These are phyloP conservation scores for Rusavskia elegans DNA, from an alignment of 495 filamentous ascomycete genomes.

Conservation along the genomic window DNA sequence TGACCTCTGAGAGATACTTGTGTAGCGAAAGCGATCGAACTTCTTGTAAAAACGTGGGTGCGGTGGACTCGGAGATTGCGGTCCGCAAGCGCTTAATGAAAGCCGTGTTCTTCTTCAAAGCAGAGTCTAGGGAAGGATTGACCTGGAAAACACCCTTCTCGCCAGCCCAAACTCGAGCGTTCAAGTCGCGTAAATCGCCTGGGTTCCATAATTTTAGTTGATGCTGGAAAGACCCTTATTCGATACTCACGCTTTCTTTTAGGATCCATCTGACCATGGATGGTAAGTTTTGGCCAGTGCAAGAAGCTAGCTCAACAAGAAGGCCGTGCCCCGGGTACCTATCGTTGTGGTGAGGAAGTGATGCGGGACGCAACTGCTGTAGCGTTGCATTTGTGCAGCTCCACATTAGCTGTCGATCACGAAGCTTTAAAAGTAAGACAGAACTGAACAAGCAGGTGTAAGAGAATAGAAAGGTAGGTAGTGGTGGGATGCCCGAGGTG, in stretches of 20 bases:
- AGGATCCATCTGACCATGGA: constrained; percentile 50
- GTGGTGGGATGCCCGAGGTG: not conserved
- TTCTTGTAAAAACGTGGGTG: constrained; percentile 76
- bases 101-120: constrained; percentile 96
- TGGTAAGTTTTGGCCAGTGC: not conserved
- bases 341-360: not conserved
- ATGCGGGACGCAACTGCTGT: not conserved
- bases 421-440: not conserved
- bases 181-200: constrained; percentile 85
- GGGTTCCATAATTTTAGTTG: constrained; percentile 4
- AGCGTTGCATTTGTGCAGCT: not conserved
- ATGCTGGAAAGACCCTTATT: constrained; percentile 7
- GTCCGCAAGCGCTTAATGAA: constrained; percentile 96
- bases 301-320: not conserved
- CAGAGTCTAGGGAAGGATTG: constrained; percentile 74
- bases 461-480: not conserved
- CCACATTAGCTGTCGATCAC: not conserved
- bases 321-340: no score
- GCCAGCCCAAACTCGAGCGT: constrained; percentile 73
- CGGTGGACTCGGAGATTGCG: constrained; percentile 61
- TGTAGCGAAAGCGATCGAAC: constrained; percentile 83
- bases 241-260: constrained; percentile 55
- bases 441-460: not conserved
- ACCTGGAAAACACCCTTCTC: constrained; percentile 77
- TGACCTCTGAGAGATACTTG: constrained; percentile 95